Conservation (phyloP, 2,329 filamentous ascomycete genomes). For the Graphiopsis chlorocephala region DNA sequence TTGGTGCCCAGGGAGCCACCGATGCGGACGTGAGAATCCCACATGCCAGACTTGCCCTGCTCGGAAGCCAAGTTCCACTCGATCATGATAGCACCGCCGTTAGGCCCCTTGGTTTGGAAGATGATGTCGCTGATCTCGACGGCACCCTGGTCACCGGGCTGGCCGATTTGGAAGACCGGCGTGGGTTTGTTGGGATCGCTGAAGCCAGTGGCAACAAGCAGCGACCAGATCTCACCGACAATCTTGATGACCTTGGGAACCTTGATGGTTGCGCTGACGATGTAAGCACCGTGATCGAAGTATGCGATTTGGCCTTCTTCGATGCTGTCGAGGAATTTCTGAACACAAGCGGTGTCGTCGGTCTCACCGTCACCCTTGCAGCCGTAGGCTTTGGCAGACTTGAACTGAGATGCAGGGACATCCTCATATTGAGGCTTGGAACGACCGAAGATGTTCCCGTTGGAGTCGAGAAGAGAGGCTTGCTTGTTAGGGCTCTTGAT, state of each 20-base stretch:
- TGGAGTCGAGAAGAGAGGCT: slow-evolving; percentile 58
- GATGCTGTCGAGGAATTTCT: slow-evolving; percentile 68
- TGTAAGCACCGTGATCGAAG: slow-evolving; percentile 63
- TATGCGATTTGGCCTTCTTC: slow-evolving; percentile 58
- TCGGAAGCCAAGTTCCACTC: slow-evolving; percentile 80
- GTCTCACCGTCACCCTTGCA: slow-evolving; percentile 83
- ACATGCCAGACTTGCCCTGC: slow-evolving; percentile 74
- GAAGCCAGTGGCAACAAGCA: slow-evolving; percentile 58
- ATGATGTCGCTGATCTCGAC: slow-evolving; percentile 89
- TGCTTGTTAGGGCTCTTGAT: slow-evolving; percentile 59
- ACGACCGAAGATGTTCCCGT: slow-evolving; percentile 73
- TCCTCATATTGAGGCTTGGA: slow-evolving; percentile 85
- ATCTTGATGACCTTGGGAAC: slow-evolving; percentile 51
- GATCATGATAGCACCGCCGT: slow-evolving; percentile 84
- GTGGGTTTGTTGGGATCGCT: slow-evolving; percentile 70
- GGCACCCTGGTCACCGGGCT: slow-evolving; percentile 69
- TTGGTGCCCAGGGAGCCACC: slow-evolving; percentile 82
- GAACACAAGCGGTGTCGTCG: slow-evolving; percentile 84
- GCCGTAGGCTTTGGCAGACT: slow-evolving; percentile 75
- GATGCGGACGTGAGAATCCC: slow-evolving; percentile 94
- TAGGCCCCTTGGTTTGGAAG: slow-evolving; percentile 77
- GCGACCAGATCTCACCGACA: slow-evolving; percentile 56
- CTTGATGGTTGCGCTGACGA: slow-evolving; percentile 54
- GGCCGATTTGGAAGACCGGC: slow-evolving; percentile 79
- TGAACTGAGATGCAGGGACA: slow-evolving; percentile 65